phyloP scores from a whole-genome alignment of 2,329 filamentous ascomycete genomes.

The Elsinoe fawcettii region DNA sequence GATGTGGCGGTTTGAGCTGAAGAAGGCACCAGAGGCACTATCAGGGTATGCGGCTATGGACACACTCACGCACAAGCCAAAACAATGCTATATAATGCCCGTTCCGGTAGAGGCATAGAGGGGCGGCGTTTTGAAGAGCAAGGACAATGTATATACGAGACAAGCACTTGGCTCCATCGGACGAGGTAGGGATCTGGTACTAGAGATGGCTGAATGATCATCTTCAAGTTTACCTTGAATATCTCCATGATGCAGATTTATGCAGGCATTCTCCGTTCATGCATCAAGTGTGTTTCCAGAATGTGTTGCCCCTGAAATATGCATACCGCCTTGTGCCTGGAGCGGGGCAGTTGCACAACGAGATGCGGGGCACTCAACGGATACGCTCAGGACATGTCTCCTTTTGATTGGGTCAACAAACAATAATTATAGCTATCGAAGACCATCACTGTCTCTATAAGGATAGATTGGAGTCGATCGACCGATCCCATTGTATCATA shows the following conservation, averaged over 20 bases:
- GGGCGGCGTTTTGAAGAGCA: too few species aligned
- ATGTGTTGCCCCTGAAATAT: background rate
- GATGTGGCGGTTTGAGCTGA: constrained; percentile 27
- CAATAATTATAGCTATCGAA: background rate
- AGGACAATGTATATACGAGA: too few species aligned
- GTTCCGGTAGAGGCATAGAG: background rate
- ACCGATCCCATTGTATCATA: too few species aligned
- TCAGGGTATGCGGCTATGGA: constrained; percentile 23
- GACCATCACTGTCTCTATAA: background rate
- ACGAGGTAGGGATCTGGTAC: too few species aligned
- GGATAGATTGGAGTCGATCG: background rate
- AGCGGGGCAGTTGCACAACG: background rate
- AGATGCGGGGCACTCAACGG: background rate
- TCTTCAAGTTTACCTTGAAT: too few species aligned
- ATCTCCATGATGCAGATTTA: too few species aligned
- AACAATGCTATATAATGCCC: constrained; percentile 22
- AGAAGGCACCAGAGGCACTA: constrained; percentile 20
- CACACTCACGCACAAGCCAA: constrained; percentile 25
- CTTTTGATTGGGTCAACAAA: background rate
- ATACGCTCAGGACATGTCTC: background rate
- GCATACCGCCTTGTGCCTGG: background rate
- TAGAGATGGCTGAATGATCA: too few species aligned
- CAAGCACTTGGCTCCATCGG: too few species aligned
- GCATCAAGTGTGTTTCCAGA: background rate
- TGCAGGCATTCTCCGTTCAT: too few species aligned